A percentile compares a stretch with the other conserved stretches of the same genome.
Evolutionary conservation across 2,329 filamentous ascomycete genomes (phyloP).

Genomic region (Trematosphaeria pertusa): DNA sequence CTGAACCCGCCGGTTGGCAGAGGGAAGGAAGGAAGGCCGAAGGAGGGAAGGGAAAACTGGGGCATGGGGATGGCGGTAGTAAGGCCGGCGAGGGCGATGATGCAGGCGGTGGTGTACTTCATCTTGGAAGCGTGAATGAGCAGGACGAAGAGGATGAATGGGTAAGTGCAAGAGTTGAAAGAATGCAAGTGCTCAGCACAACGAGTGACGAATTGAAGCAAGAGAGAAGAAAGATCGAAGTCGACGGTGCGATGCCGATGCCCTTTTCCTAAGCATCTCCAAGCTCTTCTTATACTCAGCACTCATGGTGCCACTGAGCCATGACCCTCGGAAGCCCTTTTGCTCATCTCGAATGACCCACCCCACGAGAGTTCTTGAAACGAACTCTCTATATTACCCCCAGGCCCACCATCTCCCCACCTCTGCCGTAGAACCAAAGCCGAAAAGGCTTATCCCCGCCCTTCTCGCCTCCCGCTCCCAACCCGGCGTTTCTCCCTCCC

Average conservation of each 20-base stretch:
- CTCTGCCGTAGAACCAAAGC: too few relatives aligned
- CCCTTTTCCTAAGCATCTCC: neutral
- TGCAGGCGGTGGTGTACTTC: conserved; percentile 28
- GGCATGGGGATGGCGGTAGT: conserved; percentile 31
- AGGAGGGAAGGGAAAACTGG: conserved; percentile 20
- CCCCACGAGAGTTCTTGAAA: too few relatives aligned
- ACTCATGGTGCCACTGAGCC: too few relatives aligned
- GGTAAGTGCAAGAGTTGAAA: too few relatives aligned
- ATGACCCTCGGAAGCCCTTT: too few relatives aligned
- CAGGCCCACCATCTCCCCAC: too few relatives aligned
- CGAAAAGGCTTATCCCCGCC: too few relatives aligned
- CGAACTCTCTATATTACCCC: too few relatives aligned
- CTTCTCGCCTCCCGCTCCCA: too few relatives aligned
- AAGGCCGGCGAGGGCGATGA: conserved; percentile 29
- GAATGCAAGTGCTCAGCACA: conserved; percentile 32
- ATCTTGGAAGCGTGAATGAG: conserved; percentile 23
- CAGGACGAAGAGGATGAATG: too few relatives aligned
- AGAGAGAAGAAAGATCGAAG: neutral
- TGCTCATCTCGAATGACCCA: too few relatives aligned
- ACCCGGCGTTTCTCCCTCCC: too few relatives aligned
- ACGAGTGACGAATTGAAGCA: neutral
- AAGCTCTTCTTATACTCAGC: neutral
- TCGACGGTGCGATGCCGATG: neutral
- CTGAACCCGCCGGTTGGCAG: conserved; percentile 8
- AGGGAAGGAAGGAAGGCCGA: conserved; percentile 21